Evolutionary conservation across 2,329 filamentous ascomycete genomes (phyloP), one percentile per base, ranked within the genome.

Genomic region (Seiridium unicorne): DNA sequence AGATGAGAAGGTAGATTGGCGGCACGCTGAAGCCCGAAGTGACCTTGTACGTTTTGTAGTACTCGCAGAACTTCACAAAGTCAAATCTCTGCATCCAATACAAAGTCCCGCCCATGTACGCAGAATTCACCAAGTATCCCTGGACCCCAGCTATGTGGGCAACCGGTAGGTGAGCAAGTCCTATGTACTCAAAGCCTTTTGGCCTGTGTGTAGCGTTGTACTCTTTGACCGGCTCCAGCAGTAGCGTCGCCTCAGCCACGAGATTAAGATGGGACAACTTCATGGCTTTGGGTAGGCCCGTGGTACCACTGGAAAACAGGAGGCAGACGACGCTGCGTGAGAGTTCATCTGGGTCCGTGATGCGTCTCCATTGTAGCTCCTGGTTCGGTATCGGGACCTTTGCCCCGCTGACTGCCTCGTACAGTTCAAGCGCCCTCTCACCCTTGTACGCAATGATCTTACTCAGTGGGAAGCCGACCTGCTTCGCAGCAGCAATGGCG

Each of bases 11-110:
- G 65, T 78, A 87, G 58, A 89, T 84, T 1, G 85, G 84, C 7
- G 86, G 86, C 1, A 88, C 85, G 4, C 79, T 84, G 68, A 85
- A 84, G 68, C 88, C 81, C 55, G 70, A 74, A 0, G 83, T 86
- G 62, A 87, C 78, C 9, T 72, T 70, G 66, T 83, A 81, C 54
- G 76, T 75, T 47, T 77, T 76, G 65, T 76, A 78, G 70, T 86
- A 81, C 44, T 74, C 71, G 57, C 88, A 76, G 67, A 89, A 87
- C 44, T 79, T 73, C 2, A 70, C 68, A 61, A 86, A 84, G 61
- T 85, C 79, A 68, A 89, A 89, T 46, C 76, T 77, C 3, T 79
- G 74, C 86, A 89, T 88, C 86, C 86, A 89, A 75, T 84, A 88
- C 3, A 84, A 76, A 1, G 75, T 71, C 3, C 78, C 78, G 38